Conservation (phyloP, 176 grass and related monocot genomes). For the Oryza glumipatula region DNA sequence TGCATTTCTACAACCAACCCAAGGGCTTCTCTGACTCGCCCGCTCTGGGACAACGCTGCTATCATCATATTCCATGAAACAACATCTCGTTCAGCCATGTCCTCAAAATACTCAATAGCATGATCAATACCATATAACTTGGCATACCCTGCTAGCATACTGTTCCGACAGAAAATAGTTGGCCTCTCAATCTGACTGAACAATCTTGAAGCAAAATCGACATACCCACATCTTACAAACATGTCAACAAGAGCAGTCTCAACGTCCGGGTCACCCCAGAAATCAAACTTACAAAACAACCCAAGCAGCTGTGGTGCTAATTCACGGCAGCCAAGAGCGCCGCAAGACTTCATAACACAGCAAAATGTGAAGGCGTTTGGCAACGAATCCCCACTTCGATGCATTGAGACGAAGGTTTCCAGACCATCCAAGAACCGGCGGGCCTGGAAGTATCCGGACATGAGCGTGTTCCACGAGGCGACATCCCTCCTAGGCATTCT, state of each 20-base stretch:
- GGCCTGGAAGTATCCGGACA: slow-evolving; percentile 74
- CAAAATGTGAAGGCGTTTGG: slow-evolving; percentile 74
- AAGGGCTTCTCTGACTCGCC: slow-evolving; percentile 59
- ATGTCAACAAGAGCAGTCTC: slow-evolving; percentile 69
- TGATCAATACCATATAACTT: slow-evolving; percentile 54
- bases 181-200: slow-evolving; percentile 61
- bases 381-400: slow-evolving; percentile 32
- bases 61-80: slow-evolving; percentile 95
- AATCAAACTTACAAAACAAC: slow-evolving; percentile 67
- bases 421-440: slow-evolving; percentile 33
- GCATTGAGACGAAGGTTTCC: slow-evolving; percentile 63
- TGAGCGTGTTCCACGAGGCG: slow-evolving; percentile 86
- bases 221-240: slow-evolving; percentile 71
- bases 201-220: slow-evolving; percentile 59
- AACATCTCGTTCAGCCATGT: slow-evolving; percentile 77
- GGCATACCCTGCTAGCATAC: slow-evolving; percentile 69
- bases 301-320: slow-evolving; percentile 72
- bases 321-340: slow-evolving; percentile 51
- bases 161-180: slow-evolving; percentile 72
- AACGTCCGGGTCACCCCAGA: slow-evolving; percentile 59
- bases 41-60: slow-evolving; percentile 62
- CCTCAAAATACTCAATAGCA: slow-evolving; percentile 69
- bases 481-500: slow-evolving; percentile 75
- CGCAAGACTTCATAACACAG: slow-evolving; percentile 73
- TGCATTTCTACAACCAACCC: slow-evolving; percentile 70